Evolutionary conservation across 257 asterid species (phyloP).

Genomic region (Avicennia marina): DNA sequence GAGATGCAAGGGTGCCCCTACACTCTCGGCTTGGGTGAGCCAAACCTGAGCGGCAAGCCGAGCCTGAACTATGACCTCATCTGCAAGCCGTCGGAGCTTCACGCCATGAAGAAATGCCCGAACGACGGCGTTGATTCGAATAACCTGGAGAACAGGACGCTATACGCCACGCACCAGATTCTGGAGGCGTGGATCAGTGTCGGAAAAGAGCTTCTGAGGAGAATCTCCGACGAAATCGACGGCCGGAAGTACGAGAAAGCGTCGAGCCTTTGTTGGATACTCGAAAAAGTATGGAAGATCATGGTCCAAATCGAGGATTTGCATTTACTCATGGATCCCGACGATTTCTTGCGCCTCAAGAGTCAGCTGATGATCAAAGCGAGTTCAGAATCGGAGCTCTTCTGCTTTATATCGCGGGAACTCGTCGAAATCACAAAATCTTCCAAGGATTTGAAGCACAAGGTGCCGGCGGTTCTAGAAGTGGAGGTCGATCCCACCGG

Average conservation of each 20-base stretch:
- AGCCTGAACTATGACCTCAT: constrained; percentile 68
- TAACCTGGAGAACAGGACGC: constrained; percentile 56
- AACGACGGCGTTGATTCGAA: constrained; percentile 30
- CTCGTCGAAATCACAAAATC: constrained; percentile 57
- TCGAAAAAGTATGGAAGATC: constrained; percentile 63
- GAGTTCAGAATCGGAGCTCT: constrained; percentile 51
- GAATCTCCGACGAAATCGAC: constrained; percentile 43
- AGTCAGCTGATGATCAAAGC: constrained; percentile 57
- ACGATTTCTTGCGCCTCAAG: constrained; percentile 75
- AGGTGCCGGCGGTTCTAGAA: constrained; percentile 64
- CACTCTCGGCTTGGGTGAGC: constrained; percentile 90
- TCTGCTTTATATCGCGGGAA: constrained; percentile 70
- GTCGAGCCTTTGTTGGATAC: constrained; percentile 53
- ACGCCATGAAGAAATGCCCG: constrained; percentile 51
- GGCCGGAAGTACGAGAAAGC: constrained; percentile 34
- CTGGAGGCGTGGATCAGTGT: constrained; percentile 73
- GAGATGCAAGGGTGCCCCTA: constrained; percentile 69
- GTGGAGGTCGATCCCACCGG: constrained; percentile 93
- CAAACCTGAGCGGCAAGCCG: constrained; percentile 78
- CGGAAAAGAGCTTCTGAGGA: constrained; percentile 38
- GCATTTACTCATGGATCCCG: constrained; percentile 77
- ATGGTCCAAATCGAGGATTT: constrained; percentile 58
- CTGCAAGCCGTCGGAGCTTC: constrained; percentile 74
- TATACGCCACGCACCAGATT: constrained; percentile 63
- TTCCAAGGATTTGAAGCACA: constrained; percentile 71